Evolutionary conservation across 208 protist species (phyloP), one percentile per base, ranked within the genome.

Genomic region (Acanthamoeba castellanii): DNA sequence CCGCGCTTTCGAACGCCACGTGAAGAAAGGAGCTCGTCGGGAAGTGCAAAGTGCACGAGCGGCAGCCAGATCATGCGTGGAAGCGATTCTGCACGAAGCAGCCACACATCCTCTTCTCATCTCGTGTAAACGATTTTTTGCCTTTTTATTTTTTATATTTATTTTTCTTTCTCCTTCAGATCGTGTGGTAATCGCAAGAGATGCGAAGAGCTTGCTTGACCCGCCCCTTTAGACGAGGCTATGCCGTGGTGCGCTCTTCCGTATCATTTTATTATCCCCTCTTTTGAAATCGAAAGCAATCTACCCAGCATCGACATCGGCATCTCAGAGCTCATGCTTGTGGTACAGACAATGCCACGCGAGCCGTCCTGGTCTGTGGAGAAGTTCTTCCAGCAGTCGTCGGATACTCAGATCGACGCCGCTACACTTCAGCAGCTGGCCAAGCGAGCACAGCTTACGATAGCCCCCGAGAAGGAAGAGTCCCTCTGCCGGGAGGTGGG

Each of bases 321-420:
- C 30, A 9, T 37, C 7, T 78, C 14, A 30, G 18, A 30, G 18
- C 61, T 30, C 4, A 27, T n/a, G 61, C 61, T 22, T n/a, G 25
- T 68, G 25, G 27, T 32, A 30, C 74, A 82, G 74, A 18, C 42
- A 6, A 52, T 82, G 74, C 74, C 74, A 25, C 74, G 81, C 2
- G 81, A 66, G 42, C 50, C 81, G n/a, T 61, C 81, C 4, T 88
- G 81, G 81, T 88, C 81, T 11, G 81, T 88, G n/a, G 81, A 88
- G 52, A 57, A 88, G 81, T 88, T 88, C 81, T 88, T 88, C 50
- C 50, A 25, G 30, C 81, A n/a, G 52, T 34, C 50, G 4, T 11
- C 52, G 3, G 81, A 88, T 11, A 27, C 52, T 7, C 81, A 88
- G 81, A 64, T 88, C 42, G 81, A 88, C 34, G 81, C 81, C 9